phyloP scores from a whole-genome alignment of 495 filamentous ascomycete species.

The Echria macrotheca region DNA sequence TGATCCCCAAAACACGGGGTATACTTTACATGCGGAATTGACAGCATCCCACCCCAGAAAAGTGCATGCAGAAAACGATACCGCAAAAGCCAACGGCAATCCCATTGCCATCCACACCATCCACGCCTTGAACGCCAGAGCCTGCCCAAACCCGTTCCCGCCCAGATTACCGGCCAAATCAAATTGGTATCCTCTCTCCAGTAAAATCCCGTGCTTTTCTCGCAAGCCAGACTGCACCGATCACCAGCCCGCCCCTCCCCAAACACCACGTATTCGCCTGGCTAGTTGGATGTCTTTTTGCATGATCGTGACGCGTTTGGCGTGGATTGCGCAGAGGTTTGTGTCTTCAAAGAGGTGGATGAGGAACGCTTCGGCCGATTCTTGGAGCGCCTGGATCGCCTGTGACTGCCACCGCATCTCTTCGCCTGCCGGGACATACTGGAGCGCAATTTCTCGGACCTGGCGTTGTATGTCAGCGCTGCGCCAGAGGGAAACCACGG shows the following conservation, averaged over 20 bases:
- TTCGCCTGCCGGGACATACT: slow-evolving; percentile 46
- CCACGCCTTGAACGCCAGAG: slow-evolving; percentile 1
- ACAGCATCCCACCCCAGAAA: too few relatives aligned
- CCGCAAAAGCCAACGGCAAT: background rate
- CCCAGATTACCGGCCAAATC: background rate
- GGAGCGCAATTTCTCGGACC: slow-evolving; percentile 79
- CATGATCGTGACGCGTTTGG: slow-evolving; percentile 96
- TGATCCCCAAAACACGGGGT: too few relatives aligned
- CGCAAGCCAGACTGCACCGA: too few relatives aligned
- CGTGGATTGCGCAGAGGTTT: slow-evolving; percentile 92
- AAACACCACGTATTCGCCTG: slow-evolving; percentile 67
- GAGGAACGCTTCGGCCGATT: slow-evolving; percentile 87
- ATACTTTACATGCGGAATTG: too few relatives aligned
- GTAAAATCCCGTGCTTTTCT: too few relatives aligned
- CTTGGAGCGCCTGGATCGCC: slow-evolving; percentile 84
- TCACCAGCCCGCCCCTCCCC: slow-evolving; percentile 46
- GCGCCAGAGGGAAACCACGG: background rate
- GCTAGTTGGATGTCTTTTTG: slow-evolving; percentile 94
- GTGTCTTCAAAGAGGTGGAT: slow-evolving; percentile 94
- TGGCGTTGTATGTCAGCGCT: slow-evolving; percentile 21
- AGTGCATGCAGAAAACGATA: background rate
- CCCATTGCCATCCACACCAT: background rate
- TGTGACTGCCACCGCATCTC: slow-evolving; percentile 84
- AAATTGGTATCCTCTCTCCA: too few relatives aligned
- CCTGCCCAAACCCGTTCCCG: slow-evolving; percentile 1